These are phyloP conservation scores for Tulasnella sp. DNA, from an alignment of 768 basidiomycete species.

Conservation along the genomic window DNA sequence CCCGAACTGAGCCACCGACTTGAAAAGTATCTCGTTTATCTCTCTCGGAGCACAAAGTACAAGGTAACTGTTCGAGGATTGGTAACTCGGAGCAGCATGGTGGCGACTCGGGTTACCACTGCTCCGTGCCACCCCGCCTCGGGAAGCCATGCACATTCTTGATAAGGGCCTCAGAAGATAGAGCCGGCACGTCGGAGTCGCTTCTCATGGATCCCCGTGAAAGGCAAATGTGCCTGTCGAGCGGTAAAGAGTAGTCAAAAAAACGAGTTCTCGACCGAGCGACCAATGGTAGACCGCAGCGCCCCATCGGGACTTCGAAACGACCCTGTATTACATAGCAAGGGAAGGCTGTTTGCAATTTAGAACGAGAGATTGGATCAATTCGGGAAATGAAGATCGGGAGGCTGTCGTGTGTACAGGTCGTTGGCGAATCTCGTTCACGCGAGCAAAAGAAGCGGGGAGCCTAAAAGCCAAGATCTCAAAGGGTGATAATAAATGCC, in stretches of 20 bases:
- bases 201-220: background rate
- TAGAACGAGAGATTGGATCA: background rate
- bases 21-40: background rate
- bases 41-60: background rate
- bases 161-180: background rate
- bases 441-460: background rate
- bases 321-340: conserved; percentile 2
- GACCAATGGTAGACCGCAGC: background rate
- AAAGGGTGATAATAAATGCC: background rate
- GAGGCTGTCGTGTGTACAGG: background rate
- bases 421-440: background rate
- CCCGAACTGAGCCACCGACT: background rate
- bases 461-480: conserved; percentile 1
- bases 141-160: background rate
- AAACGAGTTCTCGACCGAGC: background rate
- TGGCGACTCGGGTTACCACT: background rate
- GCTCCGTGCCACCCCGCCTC: background rate
- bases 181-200: background rate
- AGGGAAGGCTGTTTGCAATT: background rate
- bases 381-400: conserved; percentile 6
- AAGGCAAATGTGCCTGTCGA: background rate
- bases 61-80: background rate
- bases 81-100: background rate
- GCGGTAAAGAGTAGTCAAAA: background rate
- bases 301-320: background rate